These are phyloP conservation scores for Verruconis gallopava DNA, from an alignment of 2,329 filamentous ascomycete genomes.

Conservation along the genomic window DNA sequence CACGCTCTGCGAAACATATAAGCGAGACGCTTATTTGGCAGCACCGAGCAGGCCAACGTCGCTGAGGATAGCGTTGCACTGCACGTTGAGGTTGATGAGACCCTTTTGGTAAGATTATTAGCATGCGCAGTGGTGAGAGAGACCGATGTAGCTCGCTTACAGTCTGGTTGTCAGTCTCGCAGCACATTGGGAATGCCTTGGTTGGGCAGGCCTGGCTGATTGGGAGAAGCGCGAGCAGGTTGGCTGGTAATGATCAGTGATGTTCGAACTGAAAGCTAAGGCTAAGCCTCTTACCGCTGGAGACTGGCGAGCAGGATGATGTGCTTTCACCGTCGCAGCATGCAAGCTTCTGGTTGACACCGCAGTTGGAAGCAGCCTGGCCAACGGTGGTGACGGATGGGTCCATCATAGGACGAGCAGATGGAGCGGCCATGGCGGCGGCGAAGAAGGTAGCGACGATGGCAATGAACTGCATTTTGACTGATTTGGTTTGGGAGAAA, in stretches of 20 bases:
- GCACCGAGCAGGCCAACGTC: neutral
- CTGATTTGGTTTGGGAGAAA: neutral
- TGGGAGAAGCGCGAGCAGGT: neutral
- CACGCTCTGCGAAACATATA: too few relatives aligned
- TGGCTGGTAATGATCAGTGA: slow-evolving; percentile 1
- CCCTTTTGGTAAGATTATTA: neutral
- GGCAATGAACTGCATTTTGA: neutral
- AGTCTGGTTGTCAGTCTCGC: neutral
- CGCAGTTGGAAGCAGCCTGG: neutral
- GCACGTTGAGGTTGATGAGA: neutral
- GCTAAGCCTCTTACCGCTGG: neutral
- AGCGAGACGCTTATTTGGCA: neutral
- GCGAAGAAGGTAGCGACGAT: neutral
- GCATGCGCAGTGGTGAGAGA: neutral
- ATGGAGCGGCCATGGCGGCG: neutral
- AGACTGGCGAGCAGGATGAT: neutral
- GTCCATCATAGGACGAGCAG: neutral
- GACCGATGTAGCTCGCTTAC: neutral
- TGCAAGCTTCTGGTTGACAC: neutral
- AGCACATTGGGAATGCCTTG: neutral
- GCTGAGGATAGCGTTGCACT: neutral
- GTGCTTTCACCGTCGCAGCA: neutral
- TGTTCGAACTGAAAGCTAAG: neutral
- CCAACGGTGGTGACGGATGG: neutral
- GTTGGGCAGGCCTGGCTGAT: neutral